These are phyloP conservation scores for Cadophora malorum DNA, from an alignment of 2,329 filamentous ascomycete species.

Conservation along the genomic window DNA sequence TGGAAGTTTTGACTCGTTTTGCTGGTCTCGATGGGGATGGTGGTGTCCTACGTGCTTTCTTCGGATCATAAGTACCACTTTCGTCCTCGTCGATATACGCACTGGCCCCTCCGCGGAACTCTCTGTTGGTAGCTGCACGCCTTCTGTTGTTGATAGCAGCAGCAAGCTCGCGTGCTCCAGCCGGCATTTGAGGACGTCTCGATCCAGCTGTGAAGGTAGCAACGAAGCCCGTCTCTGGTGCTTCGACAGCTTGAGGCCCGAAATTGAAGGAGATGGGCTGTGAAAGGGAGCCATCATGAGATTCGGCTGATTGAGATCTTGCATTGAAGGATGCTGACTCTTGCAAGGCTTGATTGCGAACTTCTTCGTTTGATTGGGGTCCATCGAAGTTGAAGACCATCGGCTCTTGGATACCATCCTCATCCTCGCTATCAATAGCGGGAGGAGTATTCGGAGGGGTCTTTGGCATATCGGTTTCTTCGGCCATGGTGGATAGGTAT, in stretches of 20 bases:
- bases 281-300: neutral
- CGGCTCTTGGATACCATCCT: neutral
- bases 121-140: conserved; percentile 28
- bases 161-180: conserved; percentile 24
- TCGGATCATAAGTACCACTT: conserved; percentile 42
- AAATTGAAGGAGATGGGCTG: conserved; percentile 11
- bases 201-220: neutral
- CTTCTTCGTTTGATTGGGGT: neutral
- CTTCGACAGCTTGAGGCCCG: conserved; percentile 1
- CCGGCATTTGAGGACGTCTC: conserved; percentile 2
- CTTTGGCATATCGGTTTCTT: neutral
- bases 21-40: neutral
- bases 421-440: neutral
- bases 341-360: neutral
- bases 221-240: conserved; percentile 15
- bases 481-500: neutral
- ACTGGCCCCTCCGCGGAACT: conserved; percentile 27
- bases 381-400: neutral
- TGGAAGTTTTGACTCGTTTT: conserved; percentile 16
- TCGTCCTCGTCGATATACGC: conserved; percentile 40
- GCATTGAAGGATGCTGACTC: neutral
- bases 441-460: neutral
- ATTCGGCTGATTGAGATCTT: neutral
- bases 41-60: conserved; percentile 4
- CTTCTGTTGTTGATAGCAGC: conserved; percentile 28